Evolutionary conservation across 2,329 filamentous ascomycete genomes (phyloP).

Genomic region (Reticulascus tulasneorum): DNA sequence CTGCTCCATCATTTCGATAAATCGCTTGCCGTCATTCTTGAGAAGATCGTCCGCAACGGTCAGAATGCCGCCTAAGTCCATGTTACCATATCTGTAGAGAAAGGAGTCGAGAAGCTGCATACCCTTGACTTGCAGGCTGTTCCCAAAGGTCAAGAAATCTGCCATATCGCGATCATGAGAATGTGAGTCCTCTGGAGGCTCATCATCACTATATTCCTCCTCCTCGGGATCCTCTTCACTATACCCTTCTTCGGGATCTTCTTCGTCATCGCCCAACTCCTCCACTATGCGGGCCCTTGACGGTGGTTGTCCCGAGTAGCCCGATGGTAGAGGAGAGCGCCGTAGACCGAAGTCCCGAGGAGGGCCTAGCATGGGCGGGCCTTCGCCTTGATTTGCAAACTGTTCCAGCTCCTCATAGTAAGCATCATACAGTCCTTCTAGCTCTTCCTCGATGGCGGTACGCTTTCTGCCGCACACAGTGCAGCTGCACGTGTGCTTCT

Average conservation of each 20-base stretch:
- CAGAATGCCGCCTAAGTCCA: slow-evolving; percentile 81
- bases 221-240: slow-evolving; percentile 52
- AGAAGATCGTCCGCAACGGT: slow-evolving; percentile 97
- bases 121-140: slow-evolving; percentile 91
- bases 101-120: slow-evolving; percentile 44
- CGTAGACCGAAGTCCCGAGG: slow-evolving; percentile 60
- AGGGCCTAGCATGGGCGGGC: slow-evolving; percentile 64
- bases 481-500: slow-evolving; percentile 98
- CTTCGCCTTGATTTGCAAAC: slow-evolving; percentile 81
- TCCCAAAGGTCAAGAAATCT: slow-evolving; percentile 97
- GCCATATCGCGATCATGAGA: slow-evolving; percentile 62
- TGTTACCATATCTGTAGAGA: slow-evolving; percentile 42
- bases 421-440: slow-evolving; percentile 95
- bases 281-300: slow-evolving; percentile 71
- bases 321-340: slow-evolving; percentile 54
- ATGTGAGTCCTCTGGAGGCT: slow-evolving; percentile 66
- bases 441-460: slow-evolving; percentile 94
- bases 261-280: slow-evolving; percentile 55
- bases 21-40: slow-evolving; percentile 98
- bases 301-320: slow-evolving; percentile 64
- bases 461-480: slow-evolving; percentile 95
- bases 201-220: slow-evolving; percentile 58
- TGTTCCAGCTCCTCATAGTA: slow-evolving; percentile 98
- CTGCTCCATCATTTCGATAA: slow-evolving; percentile 99
- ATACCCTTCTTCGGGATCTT: slow-evolving; percentile 47